Evolutionary conservation across 148 eudicot species (phyloP).

Genomic region (Chenopodium quinoa): DNA sequence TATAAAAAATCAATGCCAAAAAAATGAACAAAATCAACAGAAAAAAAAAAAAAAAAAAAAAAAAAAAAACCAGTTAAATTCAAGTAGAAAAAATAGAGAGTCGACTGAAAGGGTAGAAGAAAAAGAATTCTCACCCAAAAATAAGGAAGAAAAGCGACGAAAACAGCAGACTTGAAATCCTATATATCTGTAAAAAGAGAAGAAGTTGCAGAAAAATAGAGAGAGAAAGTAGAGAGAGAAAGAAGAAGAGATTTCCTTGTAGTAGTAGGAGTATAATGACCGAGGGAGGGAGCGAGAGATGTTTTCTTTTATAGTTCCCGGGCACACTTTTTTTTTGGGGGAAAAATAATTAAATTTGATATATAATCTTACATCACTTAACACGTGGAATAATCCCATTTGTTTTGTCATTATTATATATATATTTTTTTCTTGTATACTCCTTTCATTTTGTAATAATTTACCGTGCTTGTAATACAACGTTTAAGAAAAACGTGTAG

Average conservation of each 20-base stretch:
- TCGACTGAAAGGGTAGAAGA: not conserved
- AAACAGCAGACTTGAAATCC: not conserved
- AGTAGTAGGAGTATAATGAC: not conserved
- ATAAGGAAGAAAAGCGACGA: not conserved
- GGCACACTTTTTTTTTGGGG: not conserved
- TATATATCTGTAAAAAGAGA: too few relatives aligned
- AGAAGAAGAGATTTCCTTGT: not conserved
- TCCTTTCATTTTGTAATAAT: too few relatives aligned
- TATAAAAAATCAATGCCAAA: too few relatives aligned
- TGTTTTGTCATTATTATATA: too few relatives aligned
- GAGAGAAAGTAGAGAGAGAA: not conserved
- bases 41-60: not conserved
- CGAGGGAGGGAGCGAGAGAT: not conserved
- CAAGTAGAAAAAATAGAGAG: not conserved
- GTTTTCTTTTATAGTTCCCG: conserved; percentile 1
- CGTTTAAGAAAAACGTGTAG: too few relatives aligned
- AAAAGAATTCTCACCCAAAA: conserved; percentile 27
- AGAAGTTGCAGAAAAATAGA: not conserved
- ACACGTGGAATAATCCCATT: too few relatives aligned
- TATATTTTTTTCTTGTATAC: too few relatives aligned
- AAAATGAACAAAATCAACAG: too few relatives aligned
- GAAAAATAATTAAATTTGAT: too few relatives aligned
- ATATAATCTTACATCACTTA: too few relatives aligned
- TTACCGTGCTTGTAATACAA: too few relatives aligned
- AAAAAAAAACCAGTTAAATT: not conserved